Evolutionary conservation across 345 rosid species (phyloP), one percentile per base, ranked within the genome.

Genomic region (Syzygium jambos): DNA sequence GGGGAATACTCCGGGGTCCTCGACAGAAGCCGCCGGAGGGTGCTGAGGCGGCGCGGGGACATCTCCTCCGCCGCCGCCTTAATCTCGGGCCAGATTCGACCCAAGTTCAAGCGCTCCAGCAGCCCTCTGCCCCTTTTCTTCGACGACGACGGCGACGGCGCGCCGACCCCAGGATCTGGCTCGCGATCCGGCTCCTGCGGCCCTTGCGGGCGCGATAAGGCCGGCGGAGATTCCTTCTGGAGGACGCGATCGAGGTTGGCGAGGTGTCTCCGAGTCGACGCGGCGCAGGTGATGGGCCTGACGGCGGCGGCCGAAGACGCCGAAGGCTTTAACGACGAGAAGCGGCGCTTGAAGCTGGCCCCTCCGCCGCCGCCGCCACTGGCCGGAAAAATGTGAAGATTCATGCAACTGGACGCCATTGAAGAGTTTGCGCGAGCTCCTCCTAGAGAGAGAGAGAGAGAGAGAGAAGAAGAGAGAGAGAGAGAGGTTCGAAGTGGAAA

Each of bases 11-110:
- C 98, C 3, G 87, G 87, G 11, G 96, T 93, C 89, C 87, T 93
- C 3, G 99, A 98, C 27, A 98, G 86, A 87, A 98, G 92, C 17
- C 99, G 91, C 85, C 94, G 93, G 21, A 98, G 99, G 29, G 94
- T 90, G 88, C 94, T 92, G 14, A 97, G 63, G 89, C 94, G 91
- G 65, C 95, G 91, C 0, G 99, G 99, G 0, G 99, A 98, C 95
- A 98, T 94, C 89, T 96, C 99, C 52, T 95, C 99, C 1, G 97
- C 99, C 10, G 95, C 94, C 13, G 96, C 94, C 88, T 93, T 97
- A 92, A 90, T 90, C 85, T 92, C 97, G 34, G 98, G 95, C 99
- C 99, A 98, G 23, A 98, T 59, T 89, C 96, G 84, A 2, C 91
- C 78, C 90, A 96, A 86, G 80, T 90, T 96, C 54, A 97, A 90